These are phyloP conservation scores for Alternaria metachromatica DNA, from an alignment of 2,329 filamentous ascomycete species.

Conservation along the genomic window DNA sequence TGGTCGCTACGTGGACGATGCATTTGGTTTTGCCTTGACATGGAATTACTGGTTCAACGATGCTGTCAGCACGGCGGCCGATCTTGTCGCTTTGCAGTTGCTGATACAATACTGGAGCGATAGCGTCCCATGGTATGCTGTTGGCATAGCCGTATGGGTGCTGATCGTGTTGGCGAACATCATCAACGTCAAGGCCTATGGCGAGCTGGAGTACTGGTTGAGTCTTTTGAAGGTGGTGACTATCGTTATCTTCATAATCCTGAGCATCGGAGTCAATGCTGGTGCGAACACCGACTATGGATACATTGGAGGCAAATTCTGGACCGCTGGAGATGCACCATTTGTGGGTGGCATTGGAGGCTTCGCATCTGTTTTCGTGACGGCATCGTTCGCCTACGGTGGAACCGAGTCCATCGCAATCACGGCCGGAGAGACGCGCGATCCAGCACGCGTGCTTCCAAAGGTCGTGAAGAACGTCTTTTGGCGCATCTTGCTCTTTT, in stretches of 20 bases:
- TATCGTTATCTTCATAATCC: slow-evolving; percentile 45
- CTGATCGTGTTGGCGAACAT: slow-evolving; percentile 45
- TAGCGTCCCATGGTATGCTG: slow-evolving; percentile 39
- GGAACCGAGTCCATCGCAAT: slow-evolving; percentile 79
- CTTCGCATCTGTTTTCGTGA: slow-evolving; percentile 76
- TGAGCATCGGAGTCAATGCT: slow-evolving; percentile 38
- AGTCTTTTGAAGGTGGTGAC: slow-evolving; percentile 44
- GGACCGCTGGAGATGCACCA: slow-evolving; percentile 67
- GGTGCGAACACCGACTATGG: slow-evolving; percentile 33
- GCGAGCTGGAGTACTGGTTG: slow-evolving; percentile 47
- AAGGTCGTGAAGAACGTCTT: slow-evolving; percentile 93
- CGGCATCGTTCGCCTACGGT: slow-evolving; percentile 74
- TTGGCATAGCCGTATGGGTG: slow-evolving; percentile 41
- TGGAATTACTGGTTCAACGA: slow-evolving; percentile 46
- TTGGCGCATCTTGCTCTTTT: slow-evolving; percentile 55
- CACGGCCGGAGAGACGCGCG: slow-evolving; percentile 78
- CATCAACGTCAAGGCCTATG: slow-evolving; percentile 47
- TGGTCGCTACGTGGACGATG: slow-evolving; percentile 63
- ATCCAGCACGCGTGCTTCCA: slow-evolving; percentile 80
- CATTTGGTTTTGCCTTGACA: slow-evolving; percentile 56
- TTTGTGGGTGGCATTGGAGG: slow-evolving; percentile 46
- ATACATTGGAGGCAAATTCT: slow-evolving; percentile 67
- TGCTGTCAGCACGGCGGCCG: slow-evolving; percentile 42
- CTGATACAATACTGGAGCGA: slow-evolving; percentile 48
- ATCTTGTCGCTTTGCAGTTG: slow-evolving; percentile 44